Evolutionary conservation across 345 rosid genomes (phyloP).

Genomic region (Populus tremula): DNA sequence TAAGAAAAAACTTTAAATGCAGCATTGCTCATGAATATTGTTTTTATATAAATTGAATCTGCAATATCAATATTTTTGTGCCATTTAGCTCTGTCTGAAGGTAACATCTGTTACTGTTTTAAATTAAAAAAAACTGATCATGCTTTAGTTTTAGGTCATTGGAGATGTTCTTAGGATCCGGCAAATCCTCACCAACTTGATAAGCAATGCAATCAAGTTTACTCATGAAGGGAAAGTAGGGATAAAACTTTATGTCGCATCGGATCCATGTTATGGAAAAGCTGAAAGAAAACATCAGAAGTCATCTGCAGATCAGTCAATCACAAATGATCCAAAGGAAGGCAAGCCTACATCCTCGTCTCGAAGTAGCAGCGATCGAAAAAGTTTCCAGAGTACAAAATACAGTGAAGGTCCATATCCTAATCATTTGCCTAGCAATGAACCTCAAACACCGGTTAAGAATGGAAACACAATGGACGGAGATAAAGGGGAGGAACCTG

Average conservation of each 20-base stretch:
- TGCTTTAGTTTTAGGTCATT: constrained; percentile 49
- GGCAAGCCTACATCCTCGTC: constrained; percentile 24
- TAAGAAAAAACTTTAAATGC: too few species aligned
- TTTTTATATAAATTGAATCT: not conserved
- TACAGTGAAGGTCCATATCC: constrained; percentile 15
- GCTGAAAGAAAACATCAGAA: constrained; percentile 34
- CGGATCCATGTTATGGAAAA: constrained; percentile 55
- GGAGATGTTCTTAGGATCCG: constrained; percentile 97
- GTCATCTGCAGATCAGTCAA: constrained; percentile 27
- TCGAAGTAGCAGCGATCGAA: constrained; percentile 27
- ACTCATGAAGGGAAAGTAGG: constrained; percentile 94
- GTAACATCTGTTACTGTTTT: not conserved
- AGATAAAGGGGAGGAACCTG: constrained; percentile 35
- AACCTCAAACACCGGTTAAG: constrained; percentile 27
- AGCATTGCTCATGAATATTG: not conserved
- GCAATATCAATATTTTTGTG: not conserved
- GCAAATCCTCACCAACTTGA: constrained; percentile 92
- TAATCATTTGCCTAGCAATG: constrained; percentile 20
- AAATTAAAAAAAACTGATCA: not conserved
- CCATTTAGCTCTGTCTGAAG: not conserved
- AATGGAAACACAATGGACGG: constrained; percentile 28
- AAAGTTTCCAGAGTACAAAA: constrained; percentile 17
- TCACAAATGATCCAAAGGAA: constrained; percentile 27
- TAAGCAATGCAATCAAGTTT: constrained; percentile 94
- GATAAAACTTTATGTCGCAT: constrained; percentile 63